Evolutionary conservation across 495 filamentous ascomycete genomes (phyloP), one percentile per base, ranked within the genome.

Genomic region (Aspergillus baeticus): DNA sequence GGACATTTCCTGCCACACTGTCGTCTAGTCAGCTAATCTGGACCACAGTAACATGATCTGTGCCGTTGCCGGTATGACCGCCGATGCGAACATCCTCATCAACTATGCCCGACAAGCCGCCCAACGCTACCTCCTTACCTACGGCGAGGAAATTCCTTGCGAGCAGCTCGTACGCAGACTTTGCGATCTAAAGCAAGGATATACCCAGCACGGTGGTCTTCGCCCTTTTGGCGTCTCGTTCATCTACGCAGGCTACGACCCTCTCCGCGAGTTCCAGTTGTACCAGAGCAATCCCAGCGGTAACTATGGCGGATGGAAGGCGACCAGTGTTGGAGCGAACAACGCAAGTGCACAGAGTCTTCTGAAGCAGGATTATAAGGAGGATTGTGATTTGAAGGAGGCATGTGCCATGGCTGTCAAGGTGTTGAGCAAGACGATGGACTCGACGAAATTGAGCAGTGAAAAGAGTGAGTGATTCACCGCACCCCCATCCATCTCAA

Each of bases 241-340:
- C 84, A 98, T 99, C 81, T 99, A 99, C 71, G 94, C 94, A 46
- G 94, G 94, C 55, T 99, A 90, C 80, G 94, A 99, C 67, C 87
- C 88, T 41, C 89, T 92, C 69, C 84, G 91, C 56, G 87, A 98
- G 68, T 99, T 99, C 81, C 94, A 99, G 78, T 82, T 99, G 55
- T 99, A 99, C 80, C 91, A 97, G 72, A 96, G 92, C 81, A 99
- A 99, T 75, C 94, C 94, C n/a, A 95, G 89, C 64, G 94, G 94
- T 57, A 99, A 99, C 77, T 99, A 99, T 67, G 94, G 94, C 49
- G 94, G 94, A 44, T 99, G 94, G 94, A 98, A 98, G 77, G 94
- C 94, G 13, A 99, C 94, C 52, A 96, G 91, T 62, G 90, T 96
- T 20, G 94, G 94, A 33, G 94, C 95, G 57, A 98, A 98, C 81